A percentile compares a stretch with the other conserved stretches of the same genome.
These are phyloP conservation scores for Aaosphaeria arxii DNA, from an alignment of 2,329 filamentous ascomycete species.

Conservation along the genomic window DNA sequence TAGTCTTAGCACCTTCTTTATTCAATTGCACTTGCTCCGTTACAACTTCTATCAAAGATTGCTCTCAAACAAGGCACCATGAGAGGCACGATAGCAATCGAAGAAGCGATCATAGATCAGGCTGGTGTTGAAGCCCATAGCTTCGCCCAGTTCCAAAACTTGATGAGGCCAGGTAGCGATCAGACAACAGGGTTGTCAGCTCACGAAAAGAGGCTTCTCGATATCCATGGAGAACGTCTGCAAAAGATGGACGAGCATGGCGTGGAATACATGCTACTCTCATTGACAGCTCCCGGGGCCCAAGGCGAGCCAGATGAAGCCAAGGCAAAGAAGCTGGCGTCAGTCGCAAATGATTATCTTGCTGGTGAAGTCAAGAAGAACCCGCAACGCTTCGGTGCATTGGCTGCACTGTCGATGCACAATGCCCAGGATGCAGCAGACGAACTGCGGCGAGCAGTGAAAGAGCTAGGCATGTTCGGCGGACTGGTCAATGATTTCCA, in stretches of 20 bases:
- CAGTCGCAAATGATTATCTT: constrained; percentile 25
- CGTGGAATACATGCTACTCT: constrained; percentile 29
- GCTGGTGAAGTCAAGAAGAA: constrained; percentile 23
- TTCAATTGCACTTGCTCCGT: background rate
- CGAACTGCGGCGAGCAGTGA: constrained; percentile 27
- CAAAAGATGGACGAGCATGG: constrained; percentile 26
- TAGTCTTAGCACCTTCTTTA: background rate
- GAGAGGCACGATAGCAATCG: constrained; percentile 26
- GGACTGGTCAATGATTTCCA: constrained; percentile 49
- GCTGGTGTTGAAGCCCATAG: constrained; percentile 22
- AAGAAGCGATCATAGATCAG: constrained; percentile 26
- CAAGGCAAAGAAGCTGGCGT: constrained; percentile 21
- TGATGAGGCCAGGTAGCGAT: constrained; percentile 21
- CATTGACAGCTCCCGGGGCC: constrained; percentile 23
- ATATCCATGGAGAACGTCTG: constrained; percentile 26
- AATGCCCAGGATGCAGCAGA: constrained; percentile 27
- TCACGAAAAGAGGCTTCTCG: constrained; percentile 19
- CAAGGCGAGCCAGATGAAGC: constrained; percentile 21
- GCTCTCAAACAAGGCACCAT: constrained; percentile 3
- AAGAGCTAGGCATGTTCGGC: constrained; percentile 57
- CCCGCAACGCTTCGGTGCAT: constrained; percentile 19
- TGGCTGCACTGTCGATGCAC: constrained; percentile 34
- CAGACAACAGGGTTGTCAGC: constrained; percentile 16
- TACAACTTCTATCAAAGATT: background rate
- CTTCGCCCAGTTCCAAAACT: constrained; percentile 24